Base-by-base conservation (phyloP, 192 early-diverging fungal species). In the Pilaira anomala region DNA sequence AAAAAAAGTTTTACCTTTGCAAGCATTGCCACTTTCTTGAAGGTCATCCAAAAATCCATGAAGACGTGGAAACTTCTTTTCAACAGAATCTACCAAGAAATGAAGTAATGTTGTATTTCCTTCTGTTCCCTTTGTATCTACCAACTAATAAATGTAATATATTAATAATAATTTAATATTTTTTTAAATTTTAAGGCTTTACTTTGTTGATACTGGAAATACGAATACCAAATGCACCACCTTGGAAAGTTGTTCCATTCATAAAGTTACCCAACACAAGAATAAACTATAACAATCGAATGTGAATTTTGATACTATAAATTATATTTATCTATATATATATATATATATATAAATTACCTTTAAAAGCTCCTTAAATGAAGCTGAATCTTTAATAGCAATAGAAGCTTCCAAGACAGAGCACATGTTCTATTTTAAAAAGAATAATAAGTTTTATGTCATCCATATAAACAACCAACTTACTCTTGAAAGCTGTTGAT, bases 191-290 rank as follows among this genome's bases (percentile, higher is more conserved):
- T 19, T 67, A 14, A 21, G n/a, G 5, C 1, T 22, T 45, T 69
- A 80, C 81, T 70, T 90, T 90, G 65, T 93, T 93, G 39, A 93
- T 87, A 78, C 89, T 91, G 13, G 82, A 75, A 67, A 91, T 90
- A 71, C 85, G 87, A 60, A 92, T 86, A 14, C 92, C 92, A 78
- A 88, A 92, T 3, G 92, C 92, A n/a, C 89, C 91, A 30, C 92
- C 92, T 60, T 90, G 87, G 72, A 87, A 85, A 0, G 85, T 80
- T 1, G 75, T 79, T 0, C 87, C 88, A 58, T 93, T 93, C 87
- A 93, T 88, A 74, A 82, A 93, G 71, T 93, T 93, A 51, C 91
- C 91, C 18, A 91, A 77, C 29, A 88, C 81, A 49, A 93, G 75
- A 57, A 93, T 87, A 50, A 91, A 54, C 80, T 82, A 56, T 6